These are phyloP conservation scores for Gonium pectorale DNA, from an alignment of 139 green algal species.

Conservation along the genomic window DNA sequence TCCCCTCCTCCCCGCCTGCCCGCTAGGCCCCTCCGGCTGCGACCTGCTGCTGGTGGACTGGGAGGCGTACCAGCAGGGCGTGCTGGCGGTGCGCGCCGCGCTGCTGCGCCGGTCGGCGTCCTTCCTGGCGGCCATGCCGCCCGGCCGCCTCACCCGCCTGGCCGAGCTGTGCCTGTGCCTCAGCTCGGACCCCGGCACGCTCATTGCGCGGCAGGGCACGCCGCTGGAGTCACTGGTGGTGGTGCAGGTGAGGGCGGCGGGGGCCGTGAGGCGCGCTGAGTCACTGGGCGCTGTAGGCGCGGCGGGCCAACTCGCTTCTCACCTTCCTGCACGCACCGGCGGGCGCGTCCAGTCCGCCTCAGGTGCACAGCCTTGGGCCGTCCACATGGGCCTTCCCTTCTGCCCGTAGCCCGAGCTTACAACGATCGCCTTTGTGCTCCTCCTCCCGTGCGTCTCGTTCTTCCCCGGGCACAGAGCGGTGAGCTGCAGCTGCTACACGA, in stretches of 20 bases:
- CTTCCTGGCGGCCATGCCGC: constrained; percentile 14
- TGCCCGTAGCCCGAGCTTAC: no score
- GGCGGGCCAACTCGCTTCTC: no score
- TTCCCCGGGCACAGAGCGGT: not conserved
- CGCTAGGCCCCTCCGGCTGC: constrained; percentile 28
- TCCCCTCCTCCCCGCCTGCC: not conserved
- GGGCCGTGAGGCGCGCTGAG: no score
- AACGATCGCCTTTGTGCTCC: not conserved
- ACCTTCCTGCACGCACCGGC: no score
- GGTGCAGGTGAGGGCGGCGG: constrained; percentile 21
- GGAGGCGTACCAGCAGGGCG: constrained; percentile 25
- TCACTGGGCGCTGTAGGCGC: no score
- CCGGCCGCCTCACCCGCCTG: not conserved
- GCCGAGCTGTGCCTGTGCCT: constrained; percentile 42
- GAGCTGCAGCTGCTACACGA: constrained; percentile 38
- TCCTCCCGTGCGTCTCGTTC: no score
- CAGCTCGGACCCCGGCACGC: not conserved
- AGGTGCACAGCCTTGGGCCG: no score
- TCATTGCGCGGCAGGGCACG: constrained; percentile 20
- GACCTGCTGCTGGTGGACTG: constrained; percentile 40
- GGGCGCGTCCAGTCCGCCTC: no score
- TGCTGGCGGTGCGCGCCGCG: constrained; percentile 14
- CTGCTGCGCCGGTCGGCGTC: constrained; percentile 15
- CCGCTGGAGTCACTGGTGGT: constrained; percentile 31
- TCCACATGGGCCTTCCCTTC: no score